Evolutionary conservation across 805 yeast species (phyloP), one percentile per base, ranked within the genome.

Genomic region (Teunomyces stri): DNA sequence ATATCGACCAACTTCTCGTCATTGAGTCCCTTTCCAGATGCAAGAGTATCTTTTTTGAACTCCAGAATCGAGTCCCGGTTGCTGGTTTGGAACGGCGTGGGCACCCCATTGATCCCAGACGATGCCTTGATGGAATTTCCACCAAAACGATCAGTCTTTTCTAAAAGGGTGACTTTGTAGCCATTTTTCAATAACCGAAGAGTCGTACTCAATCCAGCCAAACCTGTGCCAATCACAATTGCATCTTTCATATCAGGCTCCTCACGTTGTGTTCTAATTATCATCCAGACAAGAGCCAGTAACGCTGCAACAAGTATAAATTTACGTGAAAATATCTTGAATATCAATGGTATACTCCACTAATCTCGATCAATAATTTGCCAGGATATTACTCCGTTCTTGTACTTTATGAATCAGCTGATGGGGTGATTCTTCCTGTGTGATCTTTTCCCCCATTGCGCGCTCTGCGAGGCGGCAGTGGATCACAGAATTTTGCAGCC

Each of bases 71-170:
- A 54, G 47, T 71, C 75, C 11, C 36, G 29, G 6, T 53, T 55
- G 2, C 42, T 34, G 4, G 34, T 34, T 43, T 70, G 73, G 41
- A 44, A 63, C 16, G 45, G 47, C 0, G 75, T 68, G 3, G 66
- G 66, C 0, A 54, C 71, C 1, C 74, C 76, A 59, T 80, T 81
- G 46, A 81, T 81, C 18, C 86, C 86, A 20, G 82, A 76, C 3
- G 84, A 78, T 0, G 86, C 86, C 60, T 80, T 81, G 46, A 74
- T 72, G 2, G 85, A 80, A 52, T 81, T 81, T 5, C 85, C 85
- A 27, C 86, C 86, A 29, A 78, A 57, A 25, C 67, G 66, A 11
- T 62, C 63, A 0, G 74, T 63, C 53, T 81, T 81, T 45, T 81
- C 86, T 2, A 81, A 46, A 5, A 81, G 48, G 0, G 72, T 56